Conservation (phyloP, 23 red algal species). For the Gracilaria domingensis region DNA sequence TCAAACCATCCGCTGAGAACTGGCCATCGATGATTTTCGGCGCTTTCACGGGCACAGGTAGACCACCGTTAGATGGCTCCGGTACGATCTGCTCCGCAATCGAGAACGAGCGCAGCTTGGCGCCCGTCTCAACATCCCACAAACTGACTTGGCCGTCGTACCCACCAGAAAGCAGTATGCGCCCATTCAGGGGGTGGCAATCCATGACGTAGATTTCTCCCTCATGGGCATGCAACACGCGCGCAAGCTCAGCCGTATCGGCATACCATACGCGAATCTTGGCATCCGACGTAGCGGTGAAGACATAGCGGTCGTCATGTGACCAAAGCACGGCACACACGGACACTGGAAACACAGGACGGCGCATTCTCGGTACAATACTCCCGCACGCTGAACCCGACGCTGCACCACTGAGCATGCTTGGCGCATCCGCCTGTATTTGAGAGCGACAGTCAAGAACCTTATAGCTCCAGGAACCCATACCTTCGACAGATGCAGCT, state of each 20-base stretch:
- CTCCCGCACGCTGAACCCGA: constrained; percentile 64
- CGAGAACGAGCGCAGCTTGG: constrained; percentile 59
- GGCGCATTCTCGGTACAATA: constrained; percentile 75
- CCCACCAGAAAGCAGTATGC: constrained; percentile 76
- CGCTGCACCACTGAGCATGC: constrained; percentile 54
- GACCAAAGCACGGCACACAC: constrained; percentile 83
- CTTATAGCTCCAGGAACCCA: constrained; percentile 76
- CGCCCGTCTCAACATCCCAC: constrained; percentile 88
- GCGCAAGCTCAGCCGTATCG: constrained; percentile 52
- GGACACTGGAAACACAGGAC: constrained; percentile 55
- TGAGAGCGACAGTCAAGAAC: constrained; percentile 72
- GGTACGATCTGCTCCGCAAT: constrained; percentile 21
- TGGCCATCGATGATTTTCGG: constrained; percentile 77
- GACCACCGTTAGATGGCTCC: not conserved
- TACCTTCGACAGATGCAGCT: constrained; percentile 49
- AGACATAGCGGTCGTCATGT: constrained; percentile 66
- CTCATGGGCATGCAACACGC: constrained; percentile 71
- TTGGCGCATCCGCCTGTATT: constrained; percentile 63
- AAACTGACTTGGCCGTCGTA: constrained; percentile 75
- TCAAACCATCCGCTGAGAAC: constrained; percentile 77
- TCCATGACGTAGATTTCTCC: constrained; percentile 77
- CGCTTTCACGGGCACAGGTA: constrained; percentile 37
- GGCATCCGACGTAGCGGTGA: constrained; percentile 79
- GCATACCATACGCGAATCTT: constrained; percentile 87
- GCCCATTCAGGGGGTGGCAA: constrained; percentile 77